These are phyloP conservation scores for Discostella stelligera DNA, from an alignment of 352 stramenopile species.

Conservation along the genomic window DNA sequence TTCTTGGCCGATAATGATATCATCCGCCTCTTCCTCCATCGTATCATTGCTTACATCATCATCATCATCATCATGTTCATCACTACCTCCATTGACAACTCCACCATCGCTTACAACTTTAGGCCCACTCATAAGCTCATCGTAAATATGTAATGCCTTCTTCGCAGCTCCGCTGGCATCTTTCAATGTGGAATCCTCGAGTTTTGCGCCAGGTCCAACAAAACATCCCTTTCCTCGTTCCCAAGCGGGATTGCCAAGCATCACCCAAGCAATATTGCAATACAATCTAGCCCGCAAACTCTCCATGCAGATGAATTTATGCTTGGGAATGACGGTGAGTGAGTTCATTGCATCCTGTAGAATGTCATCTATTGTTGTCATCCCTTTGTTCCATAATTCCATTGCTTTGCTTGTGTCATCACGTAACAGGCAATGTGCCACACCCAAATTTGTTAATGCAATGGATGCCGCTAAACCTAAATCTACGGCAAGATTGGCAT, in stretches of 20 bases:
- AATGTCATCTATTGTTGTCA: slow-evolving; percentile 36
- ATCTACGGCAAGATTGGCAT: slow-evolving; percentile 30
- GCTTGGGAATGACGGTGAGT: slow-evolving; percentile 26
- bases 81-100: not conserved
- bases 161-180: slow-evolving; percentile 69
- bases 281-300: slow-evolving; percentile 43
- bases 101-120: slow-evolving; percentile 19
- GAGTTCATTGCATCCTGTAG: slow-evolving; percentile 28
- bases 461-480: slow-evolving; percentile 44
- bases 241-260: slow-evolving; percentile 39
- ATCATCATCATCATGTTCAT: not conserved
- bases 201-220: not conserved
- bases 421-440: slow-evolving; percentile 17
- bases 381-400: slow-evolving; percentile 25
- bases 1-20: slow-evolving; percentile 11
- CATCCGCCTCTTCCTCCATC: not conserved
- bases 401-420: slow-evolving; percentile 15
- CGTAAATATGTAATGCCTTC: slow-evolving; percentile 62
- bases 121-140: slow-evolving; percentile 48
- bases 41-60: not conserved
- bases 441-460: slow-evolving; percentile 38
- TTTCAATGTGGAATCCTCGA: slow-evolving; percentile 43
- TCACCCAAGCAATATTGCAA: slow-evolving; percentile 54
- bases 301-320: slow-evolving; percentile 46
- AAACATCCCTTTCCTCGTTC: slow-evolving; percentile 6